These are phyloP conservation scores for Aspergillus indologenus DNA, from an alignment of 495 filamentous ascomycete genomes.

Conservation along the genomic window DNA sequence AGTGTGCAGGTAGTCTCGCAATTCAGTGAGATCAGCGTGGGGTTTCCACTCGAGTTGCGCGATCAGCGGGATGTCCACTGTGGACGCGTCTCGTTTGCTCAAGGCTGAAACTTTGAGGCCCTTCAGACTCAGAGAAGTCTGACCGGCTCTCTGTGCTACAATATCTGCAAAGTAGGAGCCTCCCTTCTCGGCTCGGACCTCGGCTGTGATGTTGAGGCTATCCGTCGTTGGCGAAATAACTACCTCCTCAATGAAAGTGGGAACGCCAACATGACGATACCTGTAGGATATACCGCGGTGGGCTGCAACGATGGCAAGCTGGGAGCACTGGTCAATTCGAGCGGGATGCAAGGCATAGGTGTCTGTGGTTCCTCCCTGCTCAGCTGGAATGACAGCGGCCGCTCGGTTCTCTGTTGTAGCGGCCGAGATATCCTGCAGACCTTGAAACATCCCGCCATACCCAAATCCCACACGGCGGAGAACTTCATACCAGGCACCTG, in stretches of 20 bases:
- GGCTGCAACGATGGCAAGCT: constrained; percentile 34
- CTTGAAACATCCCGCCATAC: constrained; percentile 30
- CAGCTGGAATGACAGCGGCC: constrained; percentile 6
- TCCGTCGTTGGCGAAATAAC: no score
- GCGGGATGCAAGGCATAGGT: constrained; percentile 38
- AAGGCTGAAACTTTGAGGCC: no score
- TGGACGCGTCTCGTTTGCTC: no score
- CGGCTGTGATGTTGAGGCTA: no score
- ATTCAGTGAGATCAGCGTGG: no score
- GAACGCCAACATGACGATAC: neutral
- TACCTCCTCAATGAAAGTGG: neutral
- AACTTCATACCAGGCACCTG: constrained; percentile 22
- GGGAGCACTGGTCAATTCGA: constrained; percentile 42
- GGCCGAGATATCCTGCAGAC: constrained; percentile 25
- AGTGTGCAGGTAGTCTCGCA: no score
- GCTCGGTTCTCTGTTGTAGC: neutral
- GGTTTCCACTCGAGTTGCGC: no score
- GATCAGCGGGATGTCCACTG: no score
- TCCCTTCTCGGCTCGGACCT: no score
- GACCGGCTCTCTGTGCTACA: no score
- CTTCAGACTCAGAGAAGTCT: no score
- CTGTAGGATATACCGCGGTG: constrained; percentile 25
- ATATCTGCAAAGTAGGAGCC: no score
- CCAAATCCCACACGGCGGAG: constrained; percentile 37
- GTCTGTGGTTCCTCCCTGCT: constrained; percentile 16